Base-by-base conservation (phyloP, 2,329 filamentous ascomycete species). In the Coleophoma crateriformis region DNA sequence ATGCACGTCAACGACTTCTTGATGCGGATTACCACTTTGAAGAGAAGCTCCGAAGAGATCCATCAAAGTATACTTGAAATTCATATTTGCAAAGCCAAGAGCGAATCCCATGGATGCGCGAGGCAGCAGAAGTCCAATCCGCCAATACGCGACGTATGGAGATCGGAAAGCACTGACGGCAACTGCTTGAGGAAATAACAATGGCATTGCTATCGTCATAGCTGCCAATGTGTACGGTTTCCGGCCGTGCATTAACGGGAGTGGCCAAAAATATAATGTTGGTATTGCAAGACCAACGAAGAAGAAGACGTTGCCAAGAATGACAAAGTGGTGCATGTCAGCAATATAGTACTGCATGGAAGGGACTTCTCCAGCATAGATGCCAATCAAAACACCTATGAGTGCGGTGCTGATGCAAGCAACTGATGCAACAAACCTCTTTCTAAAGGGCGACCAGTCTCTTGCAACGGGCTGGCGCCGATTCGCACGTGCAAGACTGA, bases 281-380 rank as follows among this genome's bases (percentile, higher is more conserved):
- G 86, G 80, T 37, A 90, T 66, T 0, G 85, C 84, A 54, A 91
- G 73, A 8, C 85, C 86, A 33, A 86, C 61, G 62, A 87, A 91
- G 47, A 90, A 77, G 22, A 82, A 77, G 14, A 87, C 84, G 57
- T 91, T 91, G 3, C 88, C 88, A 34, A 88, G 72, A 27, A 90
- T 82, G 2, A 82, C 76, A 51, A 79, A 74, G 58, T 89, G 85
- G 41, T 79, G 69, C 52, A 83, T 75, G 58, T 90, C 86, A 20
- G 81, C 82, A 54, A 91, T 79, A 58, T 82, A 84, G 64, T 90
- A 90, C 62, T 90, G 87, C 22, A 91, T 88, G 3, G 82, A 80
- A n/a, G 87, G 86, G 1, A 90, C 86, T 57, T 90, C 77, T 3
- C 87, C 88, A 48, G 85, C 84, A 63, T 90, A 92, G 19, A 90